A percentile compares a stretch with the other conserved stretches of the same genome.
These are phyloP conservation scores for Dioszegia crocea DNA, from an alignment of 768 basidiomycete genomes.

Conservation along the genomic window DNA sequence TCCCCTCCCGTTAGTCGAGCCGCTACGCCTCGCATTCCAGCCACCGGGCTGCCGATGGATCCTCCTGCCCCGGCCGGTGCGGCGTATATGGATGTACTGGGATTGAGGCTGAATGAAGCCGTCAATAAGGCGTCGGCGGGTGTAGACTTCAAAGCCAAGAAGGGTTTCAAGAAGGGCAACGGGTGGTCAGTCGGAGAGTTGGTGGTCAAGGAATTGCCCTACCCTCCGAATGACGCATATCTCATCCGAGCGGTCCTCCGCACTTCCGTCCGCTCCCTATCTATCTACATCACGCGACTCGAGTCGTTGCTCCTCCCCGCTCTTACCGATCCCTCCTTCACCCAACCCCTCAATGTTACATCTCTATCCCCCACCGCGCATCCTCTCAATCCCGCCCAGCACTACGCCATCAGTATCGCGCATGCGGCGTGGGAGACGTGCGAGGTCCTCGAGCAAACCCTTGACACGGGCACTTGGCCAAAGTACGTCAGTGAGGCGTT, in stretches of 20 bases:
- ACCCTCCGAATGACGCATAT: conserved; percentile 44
- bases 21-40: conserved; percentile 28
- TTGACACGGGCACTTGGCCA: conserved; percentile 45
- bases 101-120: conserved; percentile 43
- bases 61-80: conserved; percentile 18
- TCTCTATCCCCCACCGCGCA: conserved; percentile 32
- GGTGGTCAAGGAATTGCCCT: conserved; percentile 47
- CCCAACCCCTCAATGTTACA: conserved; percentile 70
- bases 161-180: conserved; percentile 39
- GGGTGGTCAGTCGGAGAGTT: conserved; percentile 47
- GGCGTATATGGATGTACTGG: conserved; percentile 47
- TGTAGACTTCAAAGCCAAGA: conserved; percentile 44
- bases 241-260: conserved; percentile 48
- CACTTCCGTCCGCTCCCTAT: conserved; percentile 42
- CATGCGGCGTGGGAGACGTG: conserved; percentile 50
- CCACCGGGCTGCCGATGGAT: conserved; percentile 16
- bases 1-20: conserved; percentile 40
- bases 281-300: conserved; percentile 54
- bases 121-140: conserved; percentile 47
- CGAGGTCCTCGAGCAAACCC: conserved; percentile 46
- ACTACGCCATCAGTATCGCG: conserved; percentile 43
- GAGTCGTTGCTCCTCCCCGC: conserved; percentile 74
- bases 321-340: conserved; percentile 73
- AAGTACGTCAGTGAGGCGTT: conserved; percentile 45
- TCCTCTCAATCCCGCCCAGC: conserved; percentile 44